Evolutionary conservation across 805 yeast genomes (phyloP).

Genomic region (Clavispora santaluciae): DNA sequence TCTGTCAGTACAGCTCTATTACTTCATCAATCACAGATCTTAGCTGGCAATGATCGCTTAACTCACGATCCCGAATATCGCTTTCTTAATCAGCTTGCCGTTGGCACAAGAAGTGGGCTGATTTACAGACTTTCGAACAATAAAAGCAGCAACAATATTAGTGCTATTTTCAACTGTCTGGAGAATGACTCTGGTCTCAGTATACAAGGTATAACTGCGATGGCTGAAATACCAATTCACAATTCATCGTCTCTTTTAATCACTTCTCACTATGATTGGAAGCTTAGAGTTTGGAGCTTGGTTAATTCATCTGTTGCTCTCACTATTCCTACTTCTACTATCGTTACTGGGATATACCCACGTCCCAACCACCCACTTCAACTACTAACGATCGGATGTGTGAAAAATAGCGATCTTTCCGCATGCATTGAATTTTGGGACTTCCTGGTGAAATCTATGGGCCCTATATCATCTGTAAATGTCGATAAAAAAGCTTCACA

Average conservation of each 20-base stretch:
- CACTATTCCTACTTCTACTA: slow-evolving; percentile 11
- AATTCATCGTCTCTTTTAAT: slow-evolving; percentile 6
- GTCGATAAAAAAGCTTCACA: slow-evolving; percentile 5
- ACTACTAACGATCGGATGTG: slow-evolving; percentile 9
- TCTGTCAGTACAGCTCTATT: neutral
- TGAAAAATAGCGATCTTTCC: slow-evolving; percentile 9
- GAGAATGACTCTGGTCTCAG: slow-evolving; percentile 1
- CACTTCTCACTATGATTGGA: slow-evolving; percentile 15
- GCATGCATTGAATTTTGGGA: slow-evolving; percentile 16
- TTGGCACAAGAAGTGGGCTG: slow-evolving; percentile 8
- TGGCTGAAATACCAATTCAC: slow-evolving; percentile 8
- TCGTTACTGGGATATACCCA: slow-evolving; percentile 6
- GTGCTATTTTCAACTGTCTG: neutral
- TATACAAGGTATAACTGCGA: neutral
- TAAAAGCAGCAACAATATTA: slow-evolving; percentile 5
- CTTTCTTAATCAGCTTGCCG: slow-evolving; percentile 9
- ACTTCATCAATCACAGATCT: neutral
- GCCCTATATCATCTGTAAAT: slow-evolving; percentile 10
- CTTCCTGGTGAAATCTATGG: slow-evolving; percentile 5
- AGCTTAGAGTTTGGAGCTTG: slow-evolving; percentile 11
- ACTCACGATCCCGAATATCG: slow-evolving; percentile 10
- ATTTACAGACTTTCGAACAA: slow-evolving; percentile 8
- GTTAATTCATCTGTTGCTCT: slow-evolving; percentile 2
- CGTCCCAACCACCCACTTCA: slow-evolving; percentile 12
- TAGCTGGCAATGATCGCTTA: neutral